Base-by-base conservation (phyloP, 176 grass and related monocot genomes). In the Ananas comosus region DNA sequence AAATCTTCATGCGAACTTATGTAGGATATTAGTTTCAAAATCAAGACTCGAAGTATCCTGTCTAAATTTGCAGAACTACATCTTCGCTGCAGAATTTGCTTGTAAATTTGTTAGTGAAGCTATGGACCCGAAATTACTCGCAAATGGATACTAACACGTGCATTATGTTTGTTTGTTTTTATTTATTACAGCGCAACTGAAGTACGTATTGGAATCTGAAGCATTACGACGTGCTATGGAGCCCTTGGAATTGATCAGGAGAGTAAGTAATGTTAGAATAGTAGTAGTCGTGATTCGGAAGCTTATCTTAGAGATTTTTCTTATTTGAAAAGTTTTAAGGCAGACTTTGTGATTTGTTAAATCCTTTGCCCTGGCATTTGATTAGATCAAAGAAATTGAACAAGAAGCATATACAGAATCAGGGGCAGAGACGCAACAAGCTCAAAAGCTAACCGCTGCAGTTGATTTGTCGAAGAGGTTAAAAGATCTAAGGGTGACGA, bases 331-430 rank as follows among this genome's bases (percentile, higher is more conserved):
- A 42, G 4, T 42, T 42, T 42, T 42, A 42, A 42, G 33, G 33
- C 33, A 4, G 33, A 42, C 33, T 42, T 42, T 42, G 33, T 48
- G 73, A 51, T 48, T 63, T 64, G 12, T 42, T 42, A 52, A 71
- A 7, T 18, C 71, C 56, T 28, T 52, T 78, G n/a, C 9, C 33
- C 71, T 75, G 19, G 18, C 66, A 48, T 17, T 51, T 70, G 19
- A 63, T 63, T 76, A 96, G 93, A 85, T 92, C 66, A 97, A 92
- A 70, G 94, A 97, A 83, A 97, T 97, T 3, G 86, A 92, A 54
- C 68, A 81, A 73, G 94, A 97, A 87, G 67, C 81, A 56, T 86
- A 90, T 50, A 73, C 81, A 24, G 83, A 92, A 71, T 65, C 81
- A 53, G 81, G 74, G 22, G 74, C 69, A 71, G 68, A 74, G 21